A percentile compares a stretch with the other conserved stretches of the same genome.
These are phyloP conservation scores for Crucihimalaya himalaica DNA, from an alignment of 345 rosid genomes.

Conservation along the genomic window DNA sequence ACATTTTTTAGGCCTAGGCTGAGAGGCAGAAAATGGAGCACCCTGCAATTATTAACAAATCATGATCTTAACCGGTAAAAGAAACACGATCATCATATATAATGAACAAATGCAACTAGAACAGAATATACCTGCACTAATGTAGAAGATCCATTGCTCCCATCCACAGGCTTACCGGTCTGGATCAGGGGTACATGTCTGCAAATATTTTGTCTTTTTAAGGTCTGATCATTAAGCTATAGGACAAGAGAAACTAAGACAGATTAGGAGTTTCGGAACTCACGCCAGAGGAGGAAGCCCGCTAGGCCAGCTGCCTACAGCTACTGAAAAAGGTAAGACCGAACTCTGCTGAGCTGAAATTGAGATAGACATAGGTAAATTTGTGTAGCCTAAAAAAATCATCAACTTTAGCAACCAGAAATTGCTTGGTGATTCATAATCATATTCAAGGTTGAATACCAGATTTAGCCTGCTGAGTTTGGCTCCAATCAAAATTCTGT, in stretches of 20 bases:
- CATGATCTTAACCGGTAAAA: constrained; percentile 17
- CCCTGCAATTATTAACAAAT: constrained; percentile 33
- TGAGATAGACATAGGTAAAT: constrained; percentile 16
- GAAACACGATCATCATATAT: neutral
- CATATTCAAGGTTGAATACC: constrained; percentile 38
- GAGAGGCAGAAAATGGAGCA: constrained; percentile 41
- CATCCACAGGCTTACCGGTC: constrained; percentile 41
- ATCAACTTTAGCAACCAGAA: constrained; percentile 1
- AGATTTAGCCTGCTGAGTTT: constrained; percentile 37
- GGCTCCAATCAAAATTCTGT: constrained; percentile 35
- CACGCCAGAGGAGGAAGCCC: constrained; percentile 51
- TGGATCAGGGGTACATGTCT: constrained; percentile 47
- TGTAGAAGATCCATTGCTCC: constrained; percentile 36
- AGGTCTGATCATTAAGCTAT: constrained; percentile 1
- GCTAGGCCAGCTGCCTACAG: constrained; percentile 43
- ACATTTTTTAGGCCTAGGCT: constrained; percentile 57
- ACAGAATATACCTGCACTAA: constrained; percentile 44
- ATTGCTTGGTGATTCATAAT: constrained; percentile 8
- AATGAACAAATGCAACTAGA: neutral
- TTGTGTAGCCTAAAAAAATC: neutral
- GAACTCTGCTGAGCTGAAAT: constrained; percentile 48
- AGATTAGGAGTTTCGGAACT: constrained; percentile 25
- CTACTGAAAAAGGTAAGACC: constrained; percentile 39
- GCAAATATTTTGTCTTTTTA: constrained; percentile 3
- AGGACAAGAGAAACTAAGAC: constrained; percentile 17